Evolutionary conservation across 176 grass and related monocot genomes (phyloP), one percentile per base, ranked within the genome.

Genomic region (Oryza glaberrima): DNA sequence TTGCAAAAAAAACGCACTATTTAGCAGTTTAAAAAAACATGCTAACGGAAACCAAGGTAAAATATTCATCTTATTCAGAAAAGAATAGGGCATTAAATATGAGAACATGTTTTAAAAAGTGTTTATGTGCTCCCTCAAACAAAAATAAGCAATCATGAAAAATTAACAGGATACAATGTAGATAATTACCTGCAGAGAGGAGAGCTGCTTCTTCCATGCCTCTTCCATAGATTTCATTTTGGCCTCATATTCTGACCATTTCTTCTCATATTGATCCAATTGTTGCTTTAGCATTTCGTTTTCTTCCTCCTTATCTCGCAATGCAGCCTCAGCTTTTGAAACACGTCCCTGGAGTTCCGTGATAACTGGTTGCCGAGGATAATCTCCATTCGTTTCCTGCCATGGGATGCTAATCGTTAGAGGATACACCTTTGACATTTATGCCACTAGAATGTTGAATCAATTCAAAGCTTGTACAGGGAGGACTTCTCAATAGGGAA

Each of bases 221-320:
- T 92, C 87, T 84, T 96, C 94, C 94, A 99, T 94, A 35, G 75
- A 82, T 84, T 99, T 96, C 96, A 99, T 99, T 92, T 90, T 96
- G 35, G 69, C 84, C 70, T 96, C 96, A 82, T 99, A 99, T 9
- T 94, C 91, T 11, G 80, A 87, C 93, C 96, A 99, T 63, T 91
- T 94, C 65, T 86, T 91, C 86, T 99, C 94, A 49, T 96, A 96
- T 7, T 94, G 93, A 86, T 95, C 88, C 73, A 99, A 76, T 48
- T 90, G 93, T 60, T 86, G 88, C 86, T 88, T 96, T 40, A 99
- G 82, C 46, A 86, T 73, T 75, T 77, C 75, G 89, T 96, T 99
- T 80, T 99, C 93, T 80, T 99, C 96, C 58, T 99, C 93, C 81
- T 94, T 99, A 54, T 83, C 90, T 38, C 23, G 89, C 49, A 96